These are phyloP conservation scores for Russula lepida DNA, from an alignment of 768 basidiomycete genomes.

Conservation along the genomic window DNA sequence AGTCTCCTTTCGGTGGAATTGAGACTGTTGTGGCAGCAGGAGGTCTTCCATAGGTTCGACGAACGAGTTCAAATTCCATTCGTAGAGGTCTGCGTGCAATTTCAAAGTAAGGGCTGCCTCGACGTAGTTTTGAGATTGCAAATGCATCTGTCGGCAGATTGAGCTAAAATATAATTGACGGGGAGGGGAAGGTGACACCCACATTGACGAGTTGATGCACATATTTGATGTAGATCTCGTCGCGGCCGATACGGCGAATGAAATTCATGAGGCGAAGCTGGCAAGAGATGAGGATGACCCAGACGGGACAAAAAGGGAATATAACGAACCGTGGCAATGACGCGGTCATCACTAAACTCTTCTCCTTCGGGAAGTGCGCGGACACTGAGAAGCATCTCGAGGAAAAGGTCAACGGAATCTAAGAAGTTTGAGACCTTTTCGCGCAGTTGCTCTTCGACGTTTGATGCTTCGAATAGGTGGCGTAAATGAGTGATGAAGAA, in stretches of 20 bases:
- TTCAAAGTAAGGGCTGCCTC: conserved; percentile 92
- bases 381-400: conserved; percentile 81
- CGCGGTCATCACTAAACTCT: conserved; percentile 90
- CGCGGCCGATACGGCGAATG: conserved; percentile 81
- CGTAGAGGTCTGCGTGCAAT: conserved; percentile 86
- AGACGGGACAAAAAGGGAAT: background rate
- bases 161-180: background rate
- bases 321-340: conserved; percentile 69
- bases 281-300: background rate
- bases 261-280: conserved; percentile 89
- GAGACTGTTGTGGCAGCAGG: conserved; percentile 82
- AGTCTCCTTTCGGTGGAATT: conserved; percentile 91
- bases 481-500: conserved; percentile 91
- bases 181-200: conserved; percentile 24
- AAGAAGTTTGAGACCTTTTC: conserved; percentile 75
- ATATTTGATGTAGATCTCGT: conserved; percentile 94
- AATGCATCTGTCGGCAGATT: conserved; percentile 54
- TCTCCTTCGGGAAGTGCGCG: conserved; percentile 87
- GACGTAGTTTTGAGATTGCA: conserved; percentile 83
- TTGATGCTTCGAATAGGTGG: conserved; percentile 76
- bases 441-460: conserved; percentile 72
- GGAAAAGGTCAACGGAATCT: conserved; percentile 85
- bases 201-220: conserved; percentile 92
- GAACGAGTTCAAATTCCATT: conserved; percentile 79
- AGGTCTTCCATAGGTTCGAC: conserved; percentile 86